Base-by-base conservation (phyloP, 768 basidiomycete species). In the Trametes sanguinea region DNA sequence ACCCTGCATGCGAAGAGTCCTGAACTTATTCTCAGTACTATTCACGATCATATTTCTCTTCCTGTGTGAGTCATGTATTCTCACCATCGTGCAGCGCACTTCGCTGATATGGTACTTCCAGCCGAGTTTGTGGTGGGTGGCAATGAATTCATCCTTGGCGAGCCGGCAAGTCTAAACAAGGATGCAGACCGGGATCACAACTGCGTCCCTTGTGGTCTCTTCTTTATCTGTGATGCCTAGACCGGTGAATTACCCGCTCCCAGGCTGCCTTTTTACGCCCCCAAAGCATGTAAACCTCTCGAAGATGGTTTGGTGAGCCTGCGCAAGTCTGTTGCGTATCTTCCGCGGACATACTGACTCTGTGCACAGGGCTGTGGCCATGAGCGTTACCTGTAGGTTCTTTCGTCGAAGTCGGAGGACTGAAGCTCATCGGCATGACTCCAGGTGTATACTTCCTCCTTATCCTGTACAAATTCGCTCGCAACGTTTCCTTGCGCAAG, bases 361-460 rank as follows among this genome's bases (percentile, higher is more conserved):
- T 8, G 16, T 13, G 6, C 7, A n/a, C 27, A 59, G 57, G 57
- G 48, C 40, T n/a, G n/a, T 46, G 4, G 57, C 57, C 37, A 50
- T 59, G 40, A 50, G 45, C 50, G 42, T 59, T 3, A 59, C 57
- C 8, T 59, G 57, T 59, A 6, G 14, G 57, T 43, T 11, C 27
- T 43, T 22, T 22, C 22, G 22, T 22, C 22, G 22, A 22, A 22
- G 22, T 22, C 22, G 22, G 22, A 22, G 22, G 22, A 22, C 22
- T 22, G 22, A 22, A 22, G 22, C 22, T 22, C 22, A 22, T 22
- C 22, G 22, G 22, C 22, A 22, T 22, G 22, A 22, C 22, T 22
- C 22, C 48, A 62, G 61, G 54, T 32, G 43, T 52, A 6, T 62
- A 62, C 43, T 62, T 62, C 55, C 22, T 62, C 2, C 54, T 62